Percentiles rank a stretch among this genome's conserved stretches.
phyloP scores from a whole-genome alignment of 2,329 filamentous ascomycete species.

The Stemphylium beticola region DNA sequence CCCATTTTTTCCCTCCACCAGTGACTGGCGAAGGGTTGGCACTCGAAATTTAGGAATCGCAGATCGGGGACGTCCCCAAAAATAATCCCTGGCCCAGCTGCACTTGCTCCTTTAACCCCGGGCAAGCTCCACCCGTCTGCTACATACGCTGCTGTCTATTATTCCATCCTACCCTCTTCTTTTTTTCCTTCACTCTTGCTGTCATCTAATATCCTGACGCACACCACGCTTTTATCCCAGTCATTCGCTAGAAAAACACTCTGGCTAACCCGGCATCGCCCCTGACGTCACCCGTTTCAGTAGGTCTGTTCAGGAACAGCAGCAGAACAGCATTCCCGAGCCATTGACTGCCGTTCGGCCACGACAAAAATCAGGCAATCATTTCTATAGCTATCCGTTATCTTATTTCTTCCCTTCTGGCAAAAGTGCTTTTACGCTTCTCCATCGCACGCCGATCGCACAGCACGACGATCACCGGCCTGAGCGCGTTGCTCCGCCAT shows the following conservation, averaged over 20 bases:
- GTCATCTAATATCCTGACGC: neutral
- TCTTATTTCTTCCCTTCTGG: neutral
- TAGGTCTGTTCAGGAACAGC: slow-evolving; percentile 2
- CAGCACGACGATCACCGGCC: neutral
- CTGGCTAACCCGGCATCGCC: neutral
- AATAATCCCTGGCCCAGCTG: slow-evolving; percentile 18
- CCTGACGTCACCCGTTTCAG: slow-evolving; percentile 16
- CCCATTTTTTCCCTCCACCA: slow-evolving; percentile 28
- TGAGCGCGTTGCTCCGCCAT: slow-evolving; percentile 29
- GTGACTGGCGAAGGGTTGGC: slow-evolving; percentile 13
- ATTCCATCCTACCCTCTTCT: neutral
- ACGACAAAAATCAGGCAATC: neutral
- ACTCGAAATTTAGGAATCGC: slow-evolving; percentile 19
- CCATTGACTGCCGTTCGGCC: slow-evolving; percentile 6
- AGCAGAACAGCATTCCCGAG: slow-evolving; percentile 1
- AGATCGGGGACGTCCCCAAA: slow-evolving; percentile 30
- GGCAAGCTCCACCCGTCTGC: slow-evolving; percentile 14
- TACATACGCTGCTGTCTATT: slow-evolving; percentile 7
- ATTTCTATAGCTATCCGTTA: neutral
- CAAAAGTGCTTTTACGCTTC: neutral
- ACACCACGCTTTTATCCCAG: neutral
- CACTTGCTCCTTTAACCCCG: slow-evolving; percentile 22
- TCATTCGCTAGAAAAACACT: slow-evolving; percentile 5
- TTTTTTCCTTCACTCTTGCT: neutral
- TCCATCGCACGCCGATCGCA: neutral